These are phyloP conservation scores for Ophiostoma montium DNA, from an alignment of 2,329 filamentous ascomycete species.

Conservation along the genomic window DNA sequence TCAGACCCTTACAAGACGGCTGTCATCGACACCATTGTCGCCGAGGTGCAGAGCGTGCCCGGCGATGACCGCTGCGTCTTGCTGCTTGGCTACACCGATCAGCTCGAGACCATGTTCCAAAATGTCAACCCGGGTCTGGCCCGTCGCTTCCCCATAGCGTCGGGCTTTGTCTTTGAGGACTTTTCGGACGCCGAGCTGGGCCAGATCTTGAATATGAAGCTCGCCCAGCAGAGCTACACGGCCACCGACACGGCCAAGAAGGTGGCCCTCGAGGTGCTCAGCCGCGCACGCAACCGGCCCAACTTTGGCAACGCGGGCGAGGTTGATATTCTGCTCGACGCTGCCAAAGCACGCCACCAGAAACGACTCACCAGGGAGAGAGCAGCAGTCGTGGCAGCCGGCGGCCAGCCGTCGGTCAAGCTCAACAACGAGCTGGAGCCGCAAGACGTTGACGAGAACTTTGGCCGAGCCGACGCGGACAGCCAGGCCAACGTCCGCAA, in stretches of 20 bases:
- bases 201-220: slow-evolving; percentile 47
- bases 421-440: slow-evolving; percentile 19
- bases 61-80: slow-evolving; percentile 62
- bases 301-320: slow-evolving; percentile 64
- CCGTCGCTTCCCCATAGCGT: slow-evolving; percentile 48
- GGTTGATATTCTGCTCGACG: slow-evolving; percentile 52
- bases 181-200: slow-evolving; percentile 45
- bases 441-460: slow-evolving; percentile 45
- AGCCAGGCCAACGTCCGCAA: slow-evolving; percentile 33
- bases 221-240: slow-evolving; percentile 39
- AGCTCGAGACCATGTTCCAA: slow-evolving; percentile 61
- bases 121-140: slow-evolving; percentile 57
- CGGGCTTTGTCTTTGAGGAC: slow-evolving; percentile 55
- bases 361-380: slow-evolving; percentile 12
- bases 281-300: slow-evolving; percentile 43
- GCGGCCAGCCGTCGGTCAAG: slow-evolving; percentile 1
- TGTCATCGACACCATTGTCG: slow-evolving; percentile 61
- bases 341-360: slow-evolving; percentile 33
- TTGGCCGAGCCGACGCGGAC: slow-evolving; percentile 32
- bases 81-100: slow-evolving; percentile 53
- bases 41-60: slow-evolving; percentile 54
- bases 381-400: neutral
- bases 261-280: slow-evolving; percentile 45
- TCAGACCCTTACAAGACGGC: slow-evolving; percentile 39
- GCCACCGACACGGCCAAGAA: slow-evolving; percentile 36